Evolutionary conservation across 2,329 filamentous ascomycete genomes (phyloP), one percentile per base, ranked within the genome.

Genomic region (Nemania abortiva): DNA sequence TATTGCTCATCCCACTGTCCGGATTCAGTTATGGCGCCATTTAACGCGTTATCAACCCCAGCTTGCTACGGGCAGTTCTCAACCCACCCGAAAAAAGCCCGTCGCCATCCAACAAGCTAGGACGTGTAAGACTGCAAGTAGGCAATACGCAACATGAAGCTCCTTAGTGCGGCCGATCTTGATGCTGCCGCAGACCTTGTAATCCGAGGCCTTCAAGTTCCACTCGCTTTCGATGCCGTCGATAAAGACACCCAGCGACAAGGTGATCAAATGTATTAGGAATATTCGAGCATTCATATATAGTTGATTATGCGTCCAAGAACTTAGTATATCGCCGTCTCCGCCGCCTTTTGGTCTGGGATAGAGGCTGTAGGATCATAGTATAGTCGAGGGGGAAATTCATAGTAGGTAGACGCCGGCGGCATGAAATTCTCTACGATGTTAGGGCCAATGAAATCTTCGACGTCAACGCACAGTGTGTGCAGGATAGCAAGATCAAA

Each of bases 391-490:
- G 24, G 5, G 24, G 24, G 24, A 27, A 27, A 27, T 5, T 27
- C 2, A 27, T 27, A 5, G 3, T 31, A 11, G 6, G 11, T 34
- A 29, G 37, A 45, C 13, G 29, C 7, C 2, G 27, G 39, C 6
- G 58, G 58, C 13, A 52, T 11, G 34, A 61, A 61, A 1, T 34
- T 10, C 6, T 59, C 53, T 11, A 53, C 62, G 62, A 64, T 58
- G 42, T 57, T 58, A 58, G 62, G 53, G 39, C 62, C 24, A 10
- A 42, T 58, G 27, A 64, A 53, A 9, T 58, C 58, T 15, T 64
- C 53, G 2, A 52, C 29, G 2, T 4, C 18, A 5, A 58, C 62
- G 4, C 11, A 2, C 2, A 37, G 42, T 7, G 9, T 10, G 13
- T 39, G 1, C 1, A 13, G 2, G 3, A 64, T 2, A 2, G 62